Evolutionary conservation across 176 grass and related monocot species (phyloP), one percentile per base, ranked within the genome.

Genomic region (Bromus sterilis): DNA sequence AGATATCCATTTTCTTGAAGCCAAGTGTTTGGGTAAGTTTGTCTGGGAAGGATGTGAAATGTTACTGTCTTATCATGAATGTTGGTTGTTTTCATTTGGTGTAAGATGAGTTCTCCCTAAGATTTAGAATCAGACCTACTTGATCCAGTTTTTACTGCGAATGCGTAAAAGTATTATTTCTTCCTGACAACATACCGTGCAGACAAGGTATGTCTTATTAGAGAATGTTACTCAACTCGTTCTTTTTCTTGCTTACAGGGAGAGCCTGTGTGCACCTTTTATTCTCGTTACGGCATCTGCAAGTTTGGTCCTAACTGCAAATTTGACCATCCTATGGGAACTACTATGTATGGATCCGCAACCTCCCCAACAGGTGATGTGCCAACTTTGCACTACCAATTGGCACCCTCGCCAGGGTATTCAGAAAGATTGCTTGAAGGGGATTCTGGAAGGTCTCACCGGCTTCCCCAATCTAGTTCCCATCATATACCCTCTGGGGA

Each of bases 231-330:
- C 51, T 56, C 49, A 57, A 31, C 39, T 35, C 24, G 14, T 24
- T 58, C 76, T 71, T 51, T 56, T 66, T 86, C 6, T 48, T 71
- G 67, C 72, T 83, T 68, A 85, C 87, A 94, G 94, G 94, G 89
- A 40, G 91, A 97, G 43, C 91, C 83, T n/a, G 23, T 90, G 2
- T 97, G 94, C 77, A 81, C 80, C 55, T 97, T 97, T 48, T 97
- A 97, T 76, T 90, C 92, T 76, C 91, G 89, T 26, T 97, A 97
- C 42, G 89, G 94, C 41, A 89, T 92, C 64, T 97, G 94, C 87
- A 97, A 97, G 82, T 97, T 94, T 79, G 94, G 91, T 30, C 91
- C 94, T 76, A 97, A 94, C 79, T 97, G 94, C 83, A 97, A 94
- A 86, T 91, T 92, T 59, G 87, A 92, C 63, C 79, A 92, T 78